phyloP scores from a whole-genome alignment of 345 rosid genomes.

The Gossypium sturtianum region DNA sequence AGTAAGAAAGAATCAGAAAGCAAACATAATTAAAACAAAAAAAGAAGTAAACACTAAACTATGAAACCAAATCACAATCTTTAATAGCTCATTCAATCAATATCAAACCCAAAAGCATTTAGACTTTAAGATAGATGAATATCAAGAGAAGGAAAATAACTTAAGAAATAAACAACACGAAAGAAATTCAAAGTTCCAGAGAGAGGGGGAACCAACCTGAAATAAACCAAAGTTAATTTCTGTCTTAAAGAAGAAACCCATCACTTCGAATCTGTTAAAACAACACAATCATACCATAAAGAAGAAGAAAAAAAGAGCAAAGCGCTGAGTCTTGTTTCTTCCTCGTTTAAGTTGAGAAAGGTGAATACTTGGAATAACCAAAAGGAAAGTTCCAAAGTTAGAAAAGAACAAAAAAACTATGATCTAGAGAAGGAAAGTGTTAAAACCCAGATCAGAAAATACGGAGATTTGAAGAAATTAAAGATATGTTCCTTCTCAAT shows the following conservation, averaged over 20 bases:
- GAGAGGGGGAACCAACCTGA: constrained; percentile 33
- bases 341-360: constrained; percentile 9
- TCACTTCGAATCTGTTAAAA: constrained; percentile 6
- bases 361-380: neutral
- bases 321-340: constrained; percentile 20
- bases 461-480: constrained; percentile 23
- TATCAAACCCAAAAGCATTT: constrained; percentile 15
- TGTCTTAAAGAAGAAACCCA: constrained; percentile 28
- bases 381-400: constrained; percentile 11
- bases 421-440: constrained; percentile 27
- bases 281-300: constrained; percentile 16
- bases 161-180: neutral
- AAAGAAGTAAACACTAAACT: neutral
- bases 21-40: neutral
- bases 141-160: constrained; percentile 1
- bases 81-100: constrained; percentile 11
- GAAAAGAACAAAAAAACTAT: neutral
- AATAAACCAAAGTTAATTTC: constrained; percentile 22
- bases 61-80: neutral
- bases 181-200: too few relatives aligned
- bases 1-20: neutral
- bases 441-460: constrained; percentile 37
- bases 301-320: neutral
- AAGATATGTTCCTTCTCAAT: constrained; percentile 11
- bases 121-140: neutral